These are phyloP conservation scores for Chionographis japonica DNA, from an alignment of 106 monocot genomes.

Conservation along the genomic window DNA sequence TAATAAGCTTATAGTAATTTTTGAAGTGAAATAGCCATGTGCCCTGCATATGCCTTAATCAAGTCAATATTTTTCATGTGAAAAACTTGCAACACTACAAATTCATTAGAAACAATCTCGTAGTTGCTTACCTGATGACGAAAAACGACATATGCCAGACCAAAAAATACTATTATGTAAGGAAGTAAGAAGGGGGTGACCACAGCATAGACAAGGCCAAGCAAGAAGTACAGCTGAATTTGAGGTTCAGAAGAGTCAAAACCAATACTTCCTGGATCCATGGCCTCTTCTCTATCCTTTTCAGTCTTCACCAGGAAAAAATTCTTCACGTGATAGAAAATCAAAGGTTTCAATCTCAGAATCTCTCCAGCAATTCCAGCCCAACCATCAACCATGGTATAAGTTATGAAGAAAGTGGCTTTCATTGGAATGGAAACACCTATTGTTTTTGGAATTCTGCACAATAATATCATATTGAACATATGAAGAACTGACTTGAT, in stretches of 20 bases:
- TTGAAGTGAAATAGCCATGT: no score
- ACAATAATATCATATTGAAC: background rate
- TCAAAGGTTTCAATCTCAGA: slow-evolving; percentile 42
- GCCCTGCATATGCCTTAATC: no score
- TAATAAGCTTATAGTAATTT: no score
- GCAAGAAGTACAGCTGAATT: slow-evolving; percentile 56
- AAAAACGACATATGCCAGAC: slow-evolving; percentile 44
- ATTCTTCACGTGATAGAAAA: slow-evolving; percentile 50
- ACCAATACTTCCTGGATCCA: slow-evolving; percentile 59
- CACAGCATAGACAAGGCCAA: slow-evolving; percentile 56
- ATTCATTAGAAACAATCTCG: background rate
- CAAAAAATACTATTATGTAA: slow-evolving; percentile 46
- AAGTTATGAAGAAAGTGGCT: slow-evolving; percentile 61
- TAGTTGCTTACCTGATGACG: slow-evolving; percentile 44
- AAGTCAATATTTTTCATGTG: background rate
- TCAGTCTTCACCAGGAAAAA: slow-evolving; percentile 59
- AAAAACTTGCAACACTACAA: background rate
- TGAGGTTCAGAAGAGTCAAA: slow-evolving; percentile 48
- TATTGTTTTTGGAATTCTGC: slow-evolving; percentile 50
- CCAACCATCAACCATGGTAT: slow-evolving; percentile 60
- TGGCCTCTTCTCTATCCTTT: slow-evolving; percentile 49
- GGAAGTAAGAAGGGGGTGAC: slow-evolving; percentile 58
- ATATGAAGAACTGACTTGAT: no score
- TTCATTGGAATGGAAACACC: slow-evolving; percentile 48
- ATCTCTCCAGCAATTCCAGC: slow-evolving; percentile 58